A percentile compares a stretch with the other conserved stretches of the same genome.
Conservation (phyloP, 2,329 filamentous ascomycete genomes). For the Hymenoscyphus repandus region DNA sequence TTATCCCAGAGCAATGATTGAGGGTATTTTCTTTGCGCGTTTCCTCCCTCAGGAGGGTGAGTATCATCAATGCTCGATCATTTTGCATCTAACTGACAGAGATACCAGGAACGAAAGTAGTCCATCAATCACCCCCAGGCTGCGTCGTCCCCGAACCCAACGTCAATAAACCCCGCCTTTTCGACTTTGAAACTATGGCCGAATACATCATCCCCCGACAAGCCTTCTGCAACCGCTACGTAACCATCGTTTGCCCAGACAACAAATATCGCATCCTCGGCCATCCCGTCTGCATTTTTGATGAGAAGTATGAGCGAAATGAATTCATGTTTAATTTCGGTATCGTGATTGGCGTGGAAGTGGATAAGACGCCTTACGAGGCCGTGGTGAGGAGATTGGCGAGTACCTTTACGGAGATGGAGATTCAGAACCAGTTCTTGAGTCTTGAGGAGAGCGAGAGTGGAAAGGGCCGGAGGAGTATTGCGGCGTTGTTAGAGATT, state of each 20-base stretch:
- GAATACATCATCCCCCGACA: conserved; percentile 94
- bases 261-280: conserved; percentile 74
- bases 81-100: neutral
- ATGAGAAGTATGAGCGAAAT: conserved; percentile 80
- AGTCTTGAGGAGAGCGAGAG: conserved; percentile 40
- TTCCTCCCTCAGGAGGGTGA: conserved; percentile 63
- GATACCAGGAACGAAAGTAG: conserved; percentile 52
- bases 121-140: conserved; percentile 57
- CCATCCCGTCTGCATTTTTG: conserved; percentile 81
- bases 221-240: conserved; percentile 87
- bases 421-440: conserved; percentile 84
- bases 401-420: conserved; percentile 78
- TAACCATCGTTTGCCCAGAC: conserved; percentile 70
- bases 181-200: conserved; percentile 81
- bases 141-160: conserved; percentile 50
- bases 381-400: conserved; percentile 83
- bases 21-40: conserved; percentile 65
- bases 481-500: conserved; percentile 79
- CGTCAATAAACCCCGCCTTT: conserved; percentile 55
- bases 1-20: conserved; percentile 46
- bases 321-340: conserved; percentile 99
- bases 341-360: conserved; percentile 66
- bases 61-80: neutral
- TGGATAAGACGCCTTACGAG: conserved; percentile 74
- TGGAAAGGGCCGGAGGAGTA: conserved; percentile 55